These are phyloP conservation scores for Nannizzia gypsea DNA, from an alignment of 2,329 filamentous ascomycete species.

Conservation along the genomic window DNA sequence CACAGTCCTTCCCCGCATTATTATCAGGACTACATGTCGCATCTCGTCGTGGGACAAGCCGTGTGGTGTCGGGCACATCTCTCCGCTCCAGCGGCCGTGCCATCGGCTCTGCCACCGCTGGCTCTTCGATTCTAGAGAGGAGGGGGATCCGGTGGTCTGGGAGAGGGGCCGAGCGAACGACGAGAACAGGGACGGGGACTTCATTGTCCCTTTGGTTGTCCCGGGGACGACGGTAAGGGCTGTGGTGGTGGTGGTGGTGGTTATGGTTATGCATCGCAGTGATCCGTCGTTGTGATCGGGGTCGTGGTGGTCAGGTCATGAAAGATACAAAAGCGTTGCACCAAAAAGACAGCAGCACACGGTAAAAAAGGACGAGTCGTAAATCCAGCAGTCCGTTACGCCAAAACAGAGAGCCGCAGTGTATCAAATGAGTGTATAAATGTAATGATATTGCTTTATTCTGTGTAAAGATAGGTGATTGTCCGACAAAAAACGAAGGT, in stretches of 20 bases:
- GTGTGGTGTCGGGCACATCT: background rate
- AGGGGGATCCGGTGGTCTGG: background rate
- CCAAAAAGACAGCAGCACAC: background rate
- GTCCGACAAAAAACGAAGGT: background rate
- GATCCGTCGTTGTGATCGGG: background rate
- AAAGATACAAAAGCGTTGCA: background rate
- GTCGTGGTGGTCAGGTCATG: background rate
- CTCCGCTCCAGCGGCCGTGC: background rate
- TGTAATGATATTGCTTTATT: background rate
- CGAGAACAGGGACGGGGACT: background rate
- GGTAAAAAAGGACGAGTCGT: background rate
- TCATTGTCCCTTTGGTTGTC: background rate
- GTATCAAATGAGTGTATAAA: background rate
- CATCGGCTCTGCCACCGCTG: background rate
- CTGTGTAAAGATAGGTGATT: background rate
- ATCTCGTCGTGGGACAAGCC: slow-evolving; percentile 7
- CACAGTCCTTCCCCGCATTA: slow-evolving; percentile 42
- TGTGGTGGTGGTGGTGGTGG: background rate
- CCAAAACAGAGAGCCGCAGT: background rate
- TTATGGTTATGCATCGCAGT: background rate
- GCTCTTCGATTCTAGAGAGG: background rate
- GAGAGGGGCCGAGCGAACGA: background rate
- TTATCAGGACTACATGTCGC: slow-evolving; percentile 18
- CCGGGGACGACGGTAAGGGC: background rate
- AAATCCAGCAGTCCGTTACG: background rate